These are phyloP conservation scores for Arctium lappa DNA, from an alignment of 129 eudicot genomes.

Conservation along the genomic window DNA sequence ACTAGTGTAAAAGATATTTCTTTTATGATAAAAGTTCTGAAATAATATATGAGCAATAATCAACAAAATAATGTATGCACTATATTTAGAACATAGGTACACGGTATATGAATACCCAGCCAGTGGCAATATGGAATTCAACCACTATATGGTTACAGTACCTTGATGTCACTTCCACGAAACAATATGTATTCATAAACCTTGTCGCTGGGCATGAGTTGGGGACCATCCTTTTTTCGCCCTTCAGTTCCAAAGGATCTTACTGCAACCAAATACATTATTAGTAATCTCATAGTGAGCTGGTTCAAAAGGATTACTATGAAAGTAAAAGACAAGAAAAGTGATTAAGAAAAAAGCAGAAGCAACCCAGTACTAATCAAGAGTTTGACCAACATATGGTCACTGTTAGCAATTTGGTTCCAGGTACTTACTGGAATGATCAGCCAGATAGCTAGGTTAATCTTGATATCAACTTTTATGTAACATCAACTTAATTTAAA, in stretches of 20 bases:
- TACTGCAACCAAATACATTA: slow-evolving; percentile 41
- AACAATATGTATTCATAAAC: slow-evolving; percentile 82
- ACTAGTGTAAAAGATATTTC: background rate
- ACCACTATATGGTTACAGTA: slow-evolving; percentile 9
- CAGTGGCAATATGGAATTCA: background rate
- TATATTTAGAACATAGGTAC: background rate
- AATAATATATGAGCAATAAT: background rate
- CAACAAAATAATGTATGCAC: background rate
- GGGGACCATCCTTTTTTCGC: slow-evolving; percentile 80
- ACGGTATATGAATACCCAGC: background rate
- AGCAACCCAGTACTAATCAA: background rate
- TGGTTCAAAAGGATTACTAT: background rate
- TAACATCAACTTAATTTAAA: background rate
- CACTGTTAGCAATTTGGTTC: background rate
- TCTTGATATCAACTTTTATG: background rate
- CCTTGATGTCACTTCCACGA: slow-evolving; percentile 97
- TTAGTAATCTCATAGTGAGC: background rate
- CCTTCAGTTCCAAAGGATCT: slow-evolving; percentile 95
- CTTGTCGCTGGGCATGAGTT: slow-evolving; percentile 72
- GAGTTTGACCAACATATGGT: background rate
- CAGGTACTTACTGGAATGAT: background rate
- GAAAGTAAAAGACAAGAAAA: background rate
- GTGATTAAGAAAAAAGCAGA: background rate
- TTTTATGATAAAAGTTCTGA: background rate
- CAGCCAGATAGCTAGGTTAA: background rate